Percentiles rank a stretch among this genome's conserved stretches.
Evolutionary conservation across 768 basidiomycete genomes (phyloP).

Genomic region (Hypholoma sublateritium): DNA sequence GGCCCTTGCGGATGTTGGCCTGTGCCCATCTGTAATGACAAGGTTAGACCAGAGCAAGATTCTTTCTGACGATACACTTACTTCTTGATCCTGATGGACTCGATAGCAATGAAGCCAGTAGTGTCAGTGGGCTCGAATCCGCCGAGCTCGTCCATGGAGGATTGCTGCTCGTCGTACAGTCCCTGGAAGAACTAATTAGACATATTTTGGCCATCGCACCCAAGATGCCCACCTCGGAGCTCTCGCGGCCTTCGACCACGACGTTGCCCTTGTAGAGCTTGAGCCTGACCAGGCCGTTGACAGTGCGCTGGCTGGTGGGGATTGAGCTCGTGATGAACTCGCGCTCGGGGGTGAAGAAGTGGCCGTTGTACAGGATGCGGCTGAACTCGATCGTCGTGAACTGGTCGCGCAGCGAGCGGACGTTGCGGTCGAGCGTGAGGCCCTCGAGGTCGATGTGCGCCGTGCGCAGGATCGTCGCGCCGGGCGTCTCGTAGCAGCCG

Average conservation of each 20-base stretch:
- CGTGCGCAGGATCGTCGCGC: conserved; percentile 90
- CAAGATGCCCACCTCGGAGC: conserved; percentile 64
- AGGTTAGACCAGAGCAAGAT: conserved; percentile 5
- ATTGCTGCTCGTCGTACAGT: conserved; percentile 92
- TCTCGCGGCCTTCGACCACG: conserved; percentile 87
- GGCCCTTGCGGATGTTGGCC: conserved; percentile 82
- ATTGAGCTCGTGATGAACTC: conserved; percentile 92
- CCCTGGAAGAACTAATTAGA: conserved; percentile 44
- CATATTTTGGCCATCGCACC: background rate
- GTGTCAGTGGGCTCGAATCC: conserved; percentile 97
- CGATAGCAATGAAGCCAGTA: conserved; percentile 95
- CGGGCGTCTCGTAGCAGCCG: conserved; percentile 99
- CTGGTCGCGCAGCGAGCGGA: conserved; percentile 90
- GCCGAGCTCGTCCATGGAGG: conserved; percentile 98
- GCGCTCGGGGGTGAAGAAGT: conserved; percentile 99
- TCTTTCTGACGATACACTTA: conserved; percentile 35
- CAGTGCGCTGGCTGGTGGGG: conserved; percentile 92
- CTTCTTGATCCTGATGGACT: conserved; percentile 98
- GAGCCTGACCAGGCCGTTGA: conserved; percentile 89
- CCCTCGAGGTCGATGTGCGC: conserved; percentile 98
- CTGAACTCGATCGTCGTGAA: conserved; percentile 91
- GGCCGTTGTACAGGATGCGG: conserved; percentile 95
- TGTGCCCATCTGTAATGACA: conserved; percentile 70
- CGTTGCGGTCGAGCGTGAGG: conserved; percentile 96
- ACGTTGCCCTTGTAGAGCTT: conserved; percentile 98